These are phyloP conservation scores for Colletotrichum liaoningense DNA, from an alignment of 2,329 filamentous ascomycete genomes.

Conservation along the genomic window DNA sequence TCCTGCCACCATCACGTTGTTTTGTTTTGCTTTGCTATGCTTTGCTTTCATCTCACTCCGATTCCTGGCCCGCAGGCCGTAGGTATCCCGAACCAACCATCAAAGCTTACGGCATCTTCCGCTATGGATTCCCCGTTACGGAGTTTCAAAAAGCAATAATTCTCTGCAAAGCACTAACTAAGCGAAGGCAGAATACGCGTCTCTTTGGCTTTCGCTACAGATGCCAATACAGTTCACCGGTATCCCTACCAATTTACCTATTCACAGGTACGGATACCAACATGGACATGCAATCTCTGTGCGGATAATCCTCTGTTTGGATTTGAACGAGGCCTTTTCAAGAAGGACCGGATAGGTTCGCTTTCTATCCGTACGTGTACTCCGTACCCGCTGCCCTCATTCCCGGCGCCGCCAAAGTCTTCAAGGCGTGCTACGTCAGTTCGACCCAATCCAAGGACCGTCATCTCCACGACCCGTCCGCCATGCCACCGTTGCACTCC, in stretches of 20 bases:
- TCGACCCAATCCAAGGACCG: neutral
- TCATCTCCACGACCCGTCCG: conserved; percentile 15
- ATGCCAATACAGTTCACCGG: neutral
- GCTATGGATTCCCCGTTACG: neutral
- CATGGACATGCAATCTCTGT: neutral
- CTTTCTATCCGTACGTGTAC: neutral
- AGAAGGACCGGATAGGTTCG: neutral
- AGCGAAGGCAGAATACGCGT: conserved; percentile 30
- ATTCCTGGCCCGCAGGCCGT: neutral
- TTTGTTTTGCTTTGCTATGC: neutral
- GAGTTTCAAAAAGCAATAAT: neutral
- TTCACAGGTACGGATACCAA: neutral
- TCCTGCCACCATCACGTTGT: neutral
- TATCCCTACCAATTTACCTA: neutral
- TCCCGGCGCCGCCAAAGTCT: neutral
- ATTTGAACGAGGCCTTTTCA: conserved; percentile 9
- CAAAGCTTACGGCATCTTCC: conserved; percentile 16
- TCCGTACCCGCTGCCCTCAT: neutral
- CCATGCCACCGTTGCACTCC: conserved; percentile 24
- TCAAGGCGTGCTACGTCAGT: conserved; percentile 9
- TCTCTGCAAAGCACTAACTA: conserved; percentile 4
- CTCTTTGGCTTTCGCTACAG: conserved; percentile 1
- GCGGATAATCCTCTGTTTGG: neutral
- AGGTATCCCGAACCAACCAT: neutral
- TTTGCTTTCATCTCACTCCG: neutral